Evolutionary conservation across 345 rosid genomes (phyloP).

Genomic region (Citrus trifoliata): DNA sequence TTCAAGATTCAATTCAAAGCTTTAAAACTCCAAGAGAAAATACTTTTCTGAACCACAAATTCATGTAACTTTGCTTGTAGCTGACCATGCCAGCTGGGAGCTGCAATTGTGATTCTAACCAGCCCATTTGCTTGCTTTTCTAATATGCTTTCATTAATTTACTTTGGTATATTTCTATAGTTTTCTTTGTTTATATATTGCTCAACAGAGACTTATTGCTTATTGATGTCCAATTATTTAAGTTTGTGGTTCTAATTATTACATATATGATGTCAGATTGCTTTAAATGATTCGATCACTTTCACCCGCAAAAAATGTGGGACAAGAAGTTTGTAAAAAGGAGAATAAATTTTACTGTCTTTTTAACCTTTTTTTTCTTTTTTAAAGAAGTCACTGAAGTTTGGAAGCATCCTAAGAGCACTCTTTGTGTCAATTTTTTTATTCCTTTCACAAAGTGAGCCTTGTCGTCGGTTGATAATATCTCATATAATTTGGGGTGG

Average conservation of each 20-base stretch:
- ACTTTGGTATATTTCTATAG: not conserved
- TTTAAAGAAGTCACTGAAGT: conserved; percentile 4
- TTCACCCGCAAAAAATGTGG: not conserved
- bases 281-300: conserved; percentile 1
- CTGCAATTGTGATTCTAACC: not conserved
- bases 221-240: not conserved
- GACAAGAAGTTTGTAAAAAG: not conserved
- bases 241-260: not conserved
- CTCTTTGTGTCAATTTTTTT: not conserved
- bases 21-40: too few species aligned
- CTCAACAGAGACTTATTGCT: not conserved
- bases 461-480: not conserved
- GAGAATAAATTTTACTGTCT: not conserved
- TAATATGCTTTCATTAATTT: not conserved
- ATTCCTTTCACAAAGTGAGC: not conserved
- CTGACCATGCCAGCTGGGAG: not conserved
- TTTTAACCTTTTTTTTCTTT: not conserved
- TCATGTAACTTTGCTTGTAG: not conserved
- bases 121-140: not conserved
- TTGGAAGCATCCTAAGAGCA: conserved; percentile 4
- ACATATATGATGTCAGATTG: not conserved
- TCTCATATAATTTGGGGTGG: too few species aligned
- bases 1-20: too few species aligned
- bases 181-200: not conserved
- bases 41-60: too few species aligned